These are phyloP conservation scores for Candolleomyces eurysporus DNA, from an alignment of 768 basidiomycete species.

Conservation along the genomic window DNA sequence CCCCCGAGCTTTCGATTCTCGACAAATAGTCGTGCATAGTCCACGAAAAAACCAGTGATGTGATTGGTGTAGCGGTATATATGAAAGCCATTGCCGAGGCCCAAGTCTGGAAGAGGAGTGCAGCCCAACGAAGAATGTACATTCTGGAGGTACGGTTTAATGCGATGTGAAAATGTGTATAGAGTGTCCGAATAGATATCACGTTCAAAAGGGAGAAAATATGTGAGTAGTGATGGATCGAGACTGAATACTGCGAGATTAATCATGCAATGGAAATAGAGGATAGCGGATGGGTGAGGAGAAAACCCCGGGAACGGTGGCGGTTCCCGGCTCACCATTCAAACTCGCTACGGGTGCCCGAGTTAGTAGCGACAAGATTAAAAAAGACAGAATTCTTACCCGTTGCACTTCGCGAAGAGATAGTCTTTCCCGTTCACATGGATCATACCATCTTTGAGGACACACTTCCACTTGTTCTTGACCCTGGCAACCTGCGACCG, in stretches of 20 bases:
- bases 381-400: slow-evolving; percentile 45
- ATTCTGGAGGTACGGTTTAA: background rate
- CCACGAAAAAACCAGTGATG: too few species aligned
- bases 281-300: background rate
- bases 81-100: too few species aligned
- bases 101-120: too few species aligned
- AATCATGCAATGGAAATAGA: background rate
- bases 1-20: too few species aligned
- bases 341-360: slow-evolving; percentile 31
- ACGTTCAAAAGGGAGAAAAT: background rate
- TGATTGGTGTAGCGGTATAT: too few species aligned
- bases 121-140: background rate
- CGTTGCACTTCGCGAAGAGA: slow-evolving; percentile 94
- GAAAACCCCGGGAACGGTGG: background rate
- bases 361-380: background rate
- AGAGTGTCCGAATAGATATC: background rate
- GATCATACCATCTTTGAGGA: slow-evolving; percentile 96
- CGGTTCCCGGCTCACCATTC: slow-evolving; percentile 33
- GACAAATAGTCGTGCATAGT: too few species aligned
- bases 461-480: slow-evolving; percentile 99
- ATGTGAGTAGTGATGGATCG: background rate
- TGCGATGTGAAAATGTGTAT: background rate
- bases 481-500: slow-evolving; percentile 85
- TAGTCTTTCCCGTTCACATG: slow-evolving; percentile 97
- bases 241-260: background rate